Conservation (phyloP, 345 rosid genomes). For the Lagerstroemia speciosa region DNA sequence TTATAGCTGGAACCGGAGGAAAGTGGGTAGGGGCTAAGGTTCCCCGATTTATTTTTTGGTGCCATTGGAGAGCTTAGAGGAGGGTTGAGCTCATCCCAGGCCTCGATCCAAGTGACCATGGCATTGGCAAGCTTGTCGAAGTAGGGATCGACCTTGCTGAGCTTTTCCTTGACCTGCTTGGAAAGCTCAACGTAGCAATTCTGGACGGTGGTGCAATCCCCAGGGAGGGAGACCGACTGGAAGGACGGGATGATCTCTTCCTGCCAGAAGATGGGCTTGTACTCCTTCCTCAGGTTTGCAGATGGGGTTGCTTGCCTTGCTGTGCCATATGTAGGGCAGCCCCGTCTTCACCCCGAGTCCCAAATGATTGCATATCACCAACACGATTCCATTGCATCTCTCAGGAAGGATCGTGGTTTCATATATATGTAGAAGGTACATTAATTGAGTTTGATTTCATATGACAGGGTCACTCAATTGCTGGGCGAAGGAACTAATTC, state of each 20-base stretch:
- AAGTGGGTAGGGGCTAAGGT: not conserved
- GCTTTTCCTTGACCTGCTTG: conserved; percentile 75
- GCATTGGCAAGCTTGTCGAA: conserved; percentile 83
- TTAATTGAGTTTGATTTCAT: too few relatives aligned
- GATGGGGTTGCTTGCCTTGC: conserved; percentile 97
- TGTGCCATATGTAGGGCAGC: conserved; percentile 78
- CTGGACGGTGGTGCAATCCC: conserved; percentile 72
- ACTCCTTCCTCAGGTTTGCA: conserved; percentile 83
- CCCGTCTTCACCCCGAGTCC: conserved; percentile 85
- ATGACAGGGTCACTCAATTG: too few relatives aligned
- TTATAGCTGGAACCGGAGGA: not conserved
- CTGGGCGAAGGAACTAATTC: too few relatives aligned
- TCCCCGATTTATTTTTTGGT: conserved; percentile 22
- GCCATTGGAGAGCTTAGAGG: conserved; percentile 25
- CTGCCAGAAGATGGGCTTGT: conserved; percentile 93
- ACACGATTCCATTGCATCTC: not conserved
- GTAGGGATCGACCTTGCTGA: conserved; percentile 64
- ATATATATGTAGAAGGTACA: not conserved
- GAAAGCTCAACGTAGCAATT: conserved; percentile 77
- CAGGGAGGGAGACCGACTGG: conserved; percentile 52
- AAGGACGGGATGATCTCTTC: conserved; percentile 94
- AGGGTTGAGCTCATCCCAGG: conserved; percentile 95
- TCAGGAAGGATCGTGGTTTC: not conserved
- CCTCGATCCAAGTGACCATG: conserved; percentile 92
- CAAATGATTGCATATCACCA: conserved; percentile 90